These are phyloP conservation scores for Halenospora varia DNA, from an alignment of 495 filamentous ascomycete genomes.

Conservation along the genomic window DNA sequence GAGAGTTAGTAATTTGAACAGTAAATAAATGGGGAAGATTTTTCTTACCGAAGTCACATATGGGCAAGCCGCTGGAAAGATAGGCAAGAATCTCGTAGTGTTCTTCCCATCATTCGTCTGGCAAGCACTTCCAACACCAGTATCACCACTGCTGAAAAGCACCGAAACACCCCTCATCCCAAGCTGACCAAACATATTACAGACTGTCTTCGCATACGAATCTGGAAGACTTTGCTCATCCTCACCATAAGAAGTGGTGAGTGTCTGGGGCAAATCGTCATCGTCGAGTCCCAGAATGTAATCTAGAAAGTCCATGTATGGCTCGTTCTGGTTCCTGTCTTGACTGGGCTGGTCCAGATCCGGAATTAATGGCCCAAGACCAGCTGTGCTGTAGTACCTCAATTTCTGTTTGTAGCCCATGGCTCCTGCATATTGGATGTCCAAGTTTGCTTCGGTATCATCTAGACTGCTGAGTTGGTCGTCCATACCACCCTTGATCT, in stretches of 20 bases:
- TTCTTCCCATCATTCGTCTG: conserved; percentile 63
- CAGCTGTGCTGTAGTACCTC: conserved; percentile 62
- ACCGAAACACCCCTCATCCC: conserved; percentile 66
- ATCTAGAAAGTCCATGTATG: conserved; percentile 73
- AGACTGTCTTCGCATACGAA: conserved; percentile 58
- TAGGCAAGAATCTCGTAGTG: conserved; percentile 57
- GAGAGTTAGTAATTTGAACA: background rate
- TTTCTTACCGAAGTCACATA: conserved; percentile 70
- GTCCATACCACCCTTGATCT: conserved; percentile 56
- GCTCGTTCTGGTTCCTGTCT: conserved; percentile 57
- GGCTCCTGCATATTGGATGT: conserved; percentile 62
- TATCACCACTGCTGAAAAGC: conserved; percentile 70
- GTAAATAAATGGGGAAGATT: background rate
- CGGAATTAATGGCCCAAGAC: conserved; percentile 53
- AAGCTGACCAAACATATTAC: conserved; percentile 66
- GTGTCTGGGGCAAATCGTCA: conserved; percentile 61
- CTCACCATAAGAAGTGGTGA: conserved; percentile 73
- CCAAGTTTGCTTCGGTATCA: conserved; percentile 62
- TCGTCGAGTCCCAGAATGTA: conserved; percentile 54
- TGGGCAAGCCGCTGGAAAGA: conserved; percentile 74
- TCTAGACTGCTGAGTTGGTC: conserved; percentile 42
- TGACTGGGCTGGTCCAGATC: conserved; percentile 41
- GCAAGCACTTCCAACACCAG: conserved; percentile 58
- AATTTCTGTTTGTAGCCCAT: conserved; percentile 54
- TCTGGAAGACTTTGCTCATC: conserved; percentile 59